A percentile compares a stretch with the other conserved stretches of the same genome.
phyloP scores from a whole-genome alignment of 2,329 filamentous ascomycete genomes.

The Allantophomopsis cytisporea region DNA sequence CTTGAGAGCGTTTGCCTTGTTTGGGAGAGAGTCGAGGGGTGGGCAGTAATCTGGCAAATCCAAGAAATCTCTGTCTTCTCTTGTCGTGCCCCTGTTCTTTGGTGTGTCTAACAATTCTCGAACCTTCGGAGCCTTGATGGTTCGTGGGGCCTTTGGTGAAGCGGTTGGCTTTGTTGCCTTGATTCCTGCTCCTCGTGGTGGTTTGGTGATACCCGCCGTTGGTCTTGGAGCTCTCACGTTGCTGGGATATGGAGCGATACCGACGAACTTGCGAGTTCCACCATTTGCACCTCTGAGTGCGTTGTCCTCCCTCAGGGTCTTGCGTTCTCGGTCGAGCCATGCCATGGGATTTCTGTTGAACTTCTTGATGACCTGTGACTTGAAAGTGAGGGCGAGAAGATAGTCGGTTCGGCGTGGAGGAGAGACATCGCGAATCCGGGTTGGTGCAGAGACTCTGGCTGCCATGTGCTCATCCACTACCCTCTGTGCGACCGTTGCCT shows the following conservation, averaged over 20 bases:
- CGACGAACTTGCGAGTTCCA: conserved; percentile 6
- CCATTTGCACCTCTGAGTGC: conserved; percentile 6
- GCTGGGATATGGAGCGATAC: conserved; percentile 11
- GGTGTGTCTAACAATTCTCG: conserved; percentile 7
- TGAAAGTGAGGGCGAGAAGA: conserved; percentile 35
- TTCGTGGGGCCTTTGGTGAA: conserved; percentile 2
- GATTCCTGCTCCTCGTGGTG: not conserved
- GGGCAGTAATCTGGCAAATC: conserved; percentile 62
- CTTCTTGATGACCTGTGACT: conserved; percentile 31
- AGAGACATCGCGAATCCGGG: conserved; percentile 26
- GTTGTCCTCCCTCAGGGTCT: conserved; percentile 13
- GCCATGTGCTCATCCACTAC: conserved; percentile 31
- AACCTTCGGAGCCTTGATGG: conserved; percentile 2
- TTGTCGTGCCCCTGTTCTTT: conserved; percentile 42
- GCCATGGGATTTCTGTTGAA: conserved; percentile 12
- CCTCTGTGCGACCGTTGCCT: conserved; percentile 21
- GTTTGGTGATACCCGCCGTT: not conserved
- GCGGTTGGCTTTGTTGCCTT: not conserved
- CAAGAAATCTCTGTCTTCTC: conserved; percentile 73
- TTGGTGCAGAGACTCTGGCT: conserved; percentile 11
- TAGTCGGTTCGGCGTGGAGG: conserved; percentile 40
- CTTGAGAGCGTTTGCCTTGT: conserved; percentile 59
- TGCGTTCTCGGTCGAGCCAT: conserved; percentile 14
- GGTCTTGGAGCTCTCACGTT: not conserved
- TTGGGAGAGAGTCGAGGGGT: conserved; percentile 48